Evolutionary conservation across 805 yeast species (phyloP).

Genomic region (Wickerhamiella cacticola): DNA sequence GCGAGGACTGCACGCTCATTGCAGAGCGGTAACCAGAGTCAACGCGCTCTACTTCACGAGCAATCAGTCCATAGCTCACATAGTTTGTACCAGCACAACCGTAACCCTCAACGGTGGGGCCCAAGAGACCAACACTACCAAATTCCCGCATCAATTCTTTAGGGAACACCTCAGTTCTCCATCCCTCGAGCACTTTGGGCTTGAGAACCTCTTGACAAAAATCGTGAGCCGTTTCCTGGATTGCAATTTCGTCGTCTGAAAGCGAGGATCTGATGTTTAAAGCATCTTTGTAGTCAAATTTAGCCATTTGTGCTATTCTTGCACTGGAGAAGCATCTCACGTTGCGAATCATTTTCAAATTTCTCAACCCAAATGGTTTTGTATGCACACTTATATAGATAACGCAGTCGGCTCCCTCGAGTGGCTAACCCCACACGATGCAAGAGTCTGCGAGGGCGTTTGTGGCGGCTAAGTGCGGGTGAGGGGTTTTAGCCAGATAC

Average conservation of each 20-base stretch:
- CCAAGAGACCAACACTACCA: constrained; percentile 34
- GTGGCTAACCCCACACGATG: neutral
- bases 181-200: constrained; percentile 33
- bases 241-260: constrained; percentile 32
- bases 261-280: constrained; percentile 27
- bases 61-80: constrained; percentile 35
- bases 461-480: too few relatives aligned
- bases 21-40: constrained; percentile 37
- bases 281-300: constrained; percentile 33
- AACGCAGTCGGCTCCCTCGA: neutral
- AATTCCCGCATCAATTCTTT: constrained; percentile 30
- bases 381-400: too few relatives aligned
- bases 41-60: constrained; percentile 36
- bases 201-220: constrained; percentile 30
- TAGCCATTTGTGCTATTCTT: neutral
- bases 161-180: constrained; percentile 32
- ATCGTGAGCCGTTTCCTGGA: constrained; percentile 30
- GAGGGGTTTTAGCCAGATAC: neutral
- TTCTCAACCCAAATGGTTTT: too few relatives aligned
- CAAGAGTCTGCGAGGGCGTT: constrained; percentile 6
- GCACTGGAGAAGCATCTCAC: constrained; percentile 6
- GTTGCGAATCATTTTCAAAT: constrained; percentile 4
- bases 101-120: constrained; percentile 34
- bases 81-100: constrained; percentile 35
- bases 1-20: constrained; percentile 35